Evolutionary conservation across 2,329 filamentous ascomycete genomes (phyloP).

Genomic region (Exophiala sideris): DNA sequence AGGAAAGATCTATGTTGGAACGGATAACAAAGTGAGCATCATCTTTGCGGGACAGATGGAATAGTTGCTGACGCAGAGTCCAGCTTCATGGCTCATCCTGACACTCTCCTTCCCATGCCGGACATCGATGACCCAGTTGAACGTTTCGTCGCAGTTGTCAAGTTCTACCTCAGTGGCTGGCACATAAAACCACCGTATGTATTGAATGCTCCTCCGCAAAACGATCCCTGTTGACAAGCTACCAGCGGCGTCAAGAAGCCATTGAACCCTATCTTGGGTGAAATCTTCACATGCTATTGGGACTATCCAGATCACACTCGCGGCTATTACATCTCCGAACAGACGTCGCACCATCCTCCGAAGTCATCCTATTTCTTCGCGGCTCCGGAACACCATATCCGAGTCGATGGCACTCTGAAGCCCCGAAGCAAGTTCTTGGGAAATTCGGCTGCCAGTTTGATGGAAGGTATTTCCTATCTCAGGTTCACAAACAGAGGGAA

Average conservation of each 20-base stretch:
- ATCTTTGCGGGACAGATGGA: slow-evolving; percentile 4
- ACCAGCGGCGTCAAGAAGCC: slow-evolving; percentile 93
- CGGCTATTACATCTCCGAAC: slow-evolving; percentile 95
- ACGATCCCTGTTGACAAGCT: slow-evolving; percentile 16
- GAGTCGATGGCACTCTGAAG: slow-evolving; percentile 93
- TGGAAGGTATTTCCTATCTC: slow-evolving; percentile 93
- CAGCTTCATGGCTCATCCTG: slow-evolving; percentile 99
- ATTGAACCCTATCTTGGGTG: slow-evolving; percentile 91
- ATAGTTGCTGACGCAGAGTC: slow-evolving; percentile 23
- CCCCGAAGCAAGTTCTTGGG: slow-evolving; percentile 92
- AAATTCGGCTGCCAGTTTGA: slow-evolving; percentile 95
- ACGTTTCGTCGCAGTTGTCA: slow-evolving; percentile 91
- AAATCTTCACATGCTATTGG: slow-evolving; percentile 95
- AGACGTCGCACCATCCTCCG: slow-evolving; percentile 95
- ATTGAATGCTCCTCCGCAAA: slow-evolving; percentile 1
- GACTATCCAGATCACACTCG: slow-evolving; percentile 78
- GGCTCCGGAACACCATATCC: slow-evolving; percentile 87
- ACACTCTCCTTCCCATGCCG: slow-evolving; percentile 86
- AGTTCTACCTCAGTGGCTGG: slow-evolving; percentile 98
- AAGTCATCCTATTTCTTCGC: slow-evolving; percentile 99
- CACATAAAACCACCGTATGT: slow-evolving; percentile 94
- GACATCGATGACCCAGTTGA: slow-evolving; percentile 82
- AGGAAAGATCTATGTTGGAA: slow-evolving; percentile 96
- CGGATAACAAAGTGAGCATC: slow-evolving; percentile 86
- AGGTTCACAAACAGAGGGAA: slow-evolving; percentile 74